Conservation (phyloP, 176 grass and related monocot genomes). For the Saccharum spontaneum region DNA sequence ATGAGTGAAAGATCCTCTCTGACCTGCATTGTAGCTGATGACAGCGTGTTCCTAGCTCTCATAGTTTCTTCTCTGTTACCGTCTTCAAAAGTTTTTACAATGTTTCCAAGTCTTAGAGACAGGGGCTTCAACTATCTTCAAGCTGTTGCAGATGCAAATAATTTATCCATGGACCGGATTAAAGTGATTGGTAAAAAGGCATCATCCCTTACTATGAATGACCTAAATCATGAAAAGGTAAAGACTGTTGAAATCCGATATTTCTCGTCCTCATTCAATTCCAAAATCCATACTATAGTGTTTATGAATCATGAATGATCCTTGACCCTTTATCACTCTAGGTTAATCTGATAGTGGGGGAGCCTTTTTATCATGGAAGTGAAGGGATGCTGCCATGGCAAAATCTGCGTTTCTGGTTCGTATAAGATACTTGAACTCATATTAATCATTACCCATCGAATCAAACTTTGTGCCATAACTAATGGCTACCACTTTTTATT, state of each 20-base stretch:
- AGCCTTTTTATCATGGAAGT: slow-evolving; percentile 85
- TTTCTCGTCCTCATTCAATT: slow-evolving; percentile 15
- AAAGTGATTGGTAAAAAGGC: slow-evolving; percentile 60
- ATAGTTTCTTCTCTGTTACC: slow-evolving; percentile 63
- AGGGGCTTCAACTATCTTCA: slow-evolving; percentile 65
- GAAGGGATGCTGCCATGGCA: slow-evolving; percentile 92
- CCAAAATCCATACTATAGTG: neutral
- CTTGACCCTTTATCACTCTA: slow-evolving; percentile 35
- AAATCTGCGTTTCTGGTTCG: slow-evolving; percentile 95
- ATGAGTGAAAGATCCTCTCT: slow-evolving; percentile 57
- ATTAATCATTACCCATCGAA: slow-evolving; percentile 3
- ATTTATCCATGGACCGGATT: slow-evolving; percentile 62
- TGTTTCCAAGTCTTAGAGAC: slow-evolving; percentile 72
- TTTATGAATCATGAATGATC: slow-evolving; percentile 8
- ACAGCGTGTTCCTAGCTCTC: slow-evolving; percentile 79
- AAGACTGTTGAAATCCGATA: slow-evolving; percentile 15
- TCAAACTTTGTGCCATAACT: neutral
- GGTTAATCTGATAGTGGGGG: slow-evolving; percentile 74
- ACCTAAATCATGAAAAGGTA: slow-evolving; percentile 69
- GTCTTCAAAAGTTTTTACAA: slow-evolving; percentile 64
- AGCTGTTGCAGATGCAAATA: slow-evolving; percentile 70
- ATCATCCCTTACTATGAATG: slow-evolving; percentile 49
- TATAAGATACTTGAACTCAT: slow-evolving; percentile 26
- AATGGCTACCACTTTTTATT: neutral
- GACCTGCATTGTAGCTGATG: slow-evolving; percentile 80